These are phyloP conservation scores for Mortierella alpina DNA, from an alignment of 192 early-diverging fungal genomes.

Conservation along the genomic window DNA sequence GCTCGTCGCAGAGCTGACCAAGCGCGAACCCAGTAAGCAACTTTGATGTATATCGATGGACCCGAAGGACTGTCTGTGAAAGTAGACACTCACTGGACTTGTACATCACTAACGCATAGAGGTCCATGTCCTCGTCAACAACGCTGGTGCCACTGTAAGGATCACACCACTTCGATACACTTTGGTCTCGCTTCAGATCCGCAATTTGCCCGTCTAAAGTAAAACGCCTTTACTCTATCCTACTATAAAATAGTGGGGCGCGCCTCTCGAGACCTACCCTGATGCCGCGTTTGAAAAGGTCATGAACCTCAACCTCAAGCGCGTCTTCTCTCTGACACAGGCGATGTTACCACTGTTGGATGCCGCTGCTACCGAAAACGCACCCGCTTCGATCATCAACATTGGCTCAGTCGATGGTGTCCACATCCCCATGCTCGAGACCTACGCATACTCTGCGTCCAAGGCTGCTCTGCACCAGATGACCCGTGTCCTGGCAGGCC, in stretches of 20 bases:
- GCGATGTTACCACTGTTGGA: constrained; percentile 80
- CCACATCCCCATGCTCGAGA: constrained; percentile 60
- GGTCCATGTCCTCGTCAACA: constrained; percentile 90
- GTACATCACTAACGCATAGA: constrained; percentile 59
- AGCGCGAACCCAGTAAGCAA: constrained; percentile 69
- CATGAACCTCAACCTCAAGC: constrained; percentile 88
- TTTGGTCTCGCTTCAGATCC: neutral
- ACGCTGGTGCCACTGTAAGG: constrained; percentile 71
- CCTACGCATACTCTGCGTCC: constrained; percentile 80
- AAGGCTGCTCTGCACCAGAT: constrained; percentile 88
- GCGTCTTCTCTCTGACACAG: constrained; percentile 83
- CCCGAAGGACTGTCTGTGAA: neutral
- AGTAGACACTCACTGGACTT: neutral
- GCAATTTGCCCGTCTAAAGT: neutral
- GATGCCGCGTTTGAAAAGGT: constrained; percentile 77
- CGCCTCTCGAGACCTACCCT: constrained; percentile 65
- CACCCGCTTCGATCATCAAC: constrained; percentile 88
- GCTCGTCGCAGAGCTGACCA: constrained; percentile 66
- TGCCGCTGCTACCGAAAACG: constrained; percentile 64
- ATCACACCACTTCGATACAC: neutral
- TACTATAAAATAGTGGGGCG: constrained; percentile 57
- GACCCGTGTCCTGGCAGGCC: constrained; percentile 73
- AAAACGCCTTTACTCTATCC: neutral
- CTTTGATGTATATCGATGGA: neutral
- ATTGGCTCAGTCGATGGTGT: constrained; percentile 84